Conservation (phyloP, 1,284 basidiomycete genomes). For the Cutaneotrichosporon sp. region DNA sequence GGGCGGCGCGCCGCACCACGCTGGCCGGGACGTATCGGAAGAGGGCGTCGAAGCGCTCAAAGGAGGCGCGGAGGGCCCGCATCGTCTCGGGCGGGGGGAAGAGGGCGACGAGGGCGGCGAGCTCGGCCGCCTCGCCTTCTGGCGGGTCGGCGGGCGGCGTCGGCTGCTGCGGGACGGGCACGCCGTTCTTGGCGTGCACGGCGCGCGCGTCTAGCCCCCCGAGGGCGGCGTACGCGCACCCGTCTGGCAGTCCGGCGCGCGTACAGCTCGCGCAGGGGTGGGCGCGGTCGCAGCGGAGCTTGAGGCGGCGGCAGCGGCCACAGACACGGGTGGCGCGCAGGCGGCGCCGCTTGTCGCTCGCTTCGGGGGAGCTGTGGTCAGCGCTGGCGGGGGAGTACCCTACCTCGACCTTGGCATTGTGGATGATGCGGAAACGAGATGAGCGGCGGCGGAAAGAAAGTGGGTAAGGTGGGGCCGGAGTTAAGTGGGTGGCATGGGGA, state of each 20-base stretch:
- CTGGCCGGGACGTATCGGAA: constrained; percentile 9
- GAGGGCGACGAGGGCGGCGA: neutral
- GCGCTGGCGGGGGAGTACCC: neutral
- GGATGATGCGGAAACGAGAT: no score
- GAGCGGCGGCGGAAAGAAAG: no score
- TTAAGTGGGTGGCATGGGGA: no score
- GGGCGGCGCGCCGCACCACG: neutral
- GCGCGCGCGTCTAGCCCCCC: neutral
- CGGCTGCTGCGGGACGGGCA: no score
- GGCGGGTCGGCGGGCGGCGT: no score
- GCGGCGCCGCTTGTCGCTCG: neutral
- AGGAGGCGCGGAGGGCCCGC: neutral
- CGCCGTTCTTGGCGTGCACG: neutral
- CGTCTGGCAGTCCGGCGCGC: constrained; percentile 1
- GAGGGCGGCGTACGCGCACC: constrained; percentile 1
- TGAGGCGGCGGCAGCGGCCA: constrained; percentile 16
- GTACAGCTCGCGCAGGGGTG: constrained; percentile 14
- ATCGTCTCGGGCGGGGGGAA: constrained; percentile 6
- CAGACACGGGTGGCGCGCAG: constrained; percentile 14
- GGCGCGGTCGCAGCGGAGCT: constrained; percentile 15
- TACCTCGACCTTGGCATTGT: neutral
- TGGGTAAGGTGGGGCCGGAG: no score
- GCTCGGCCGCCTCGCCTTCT: neutral
- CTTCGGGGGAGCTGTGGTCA: neutral
- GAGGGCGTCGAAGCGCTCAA: constrained; percentile 1